A percentile compares a stretch with the other conserved stretches of the same genome.
phyloP scores from a whole-genome alignment of 2,329 filamentous ascomycete species.

The Colletotrichum falcatum region DNA sequence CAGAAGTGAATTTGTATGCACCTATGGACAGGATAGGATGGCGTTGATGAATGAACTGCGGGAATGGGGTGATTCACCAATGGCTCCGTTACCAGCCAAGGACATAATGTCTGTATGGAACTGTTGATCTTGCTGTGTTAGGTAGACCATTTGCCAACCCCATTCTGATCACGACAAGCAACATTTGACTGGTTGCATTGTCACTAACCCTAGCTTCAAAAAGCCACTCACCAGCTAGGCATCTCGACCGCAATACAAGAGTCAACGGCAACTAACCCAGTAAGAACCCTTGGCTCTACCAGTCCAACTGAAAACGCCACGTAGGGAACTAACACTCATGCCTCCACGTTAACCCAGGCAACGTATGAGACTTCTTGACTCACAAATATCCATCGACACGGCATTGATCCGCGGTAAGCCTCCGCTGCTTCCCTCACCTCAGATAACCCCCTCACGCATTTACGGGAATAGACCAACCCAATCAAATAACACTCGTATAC shows the following conservation, averaged over 20 bases:
- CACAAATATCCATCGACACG: background rate
- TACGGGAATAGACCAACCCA: background rate
- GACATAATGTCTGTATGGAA: background rate
- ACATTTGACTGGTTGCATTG: background rate
- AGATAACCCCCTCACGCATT: background rate
- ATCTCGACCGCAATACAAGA: no score
- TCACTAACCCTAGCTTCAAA: background rate
- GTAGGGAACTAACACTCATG: no score
- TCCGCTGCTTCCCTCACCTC: background rate
- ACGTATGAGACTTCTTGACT: background rate
- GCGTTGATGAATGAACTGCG: no score
- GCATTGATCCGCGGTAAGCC: background rate
- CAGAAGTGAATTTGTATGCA: background rate
- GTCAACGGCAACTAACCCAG: background rate
- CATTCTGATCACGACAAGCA: background rate
- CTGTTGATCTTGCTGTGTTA: background rate
- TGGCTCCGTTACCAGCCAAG: background rate
- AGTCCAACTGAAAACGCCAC: background rate
- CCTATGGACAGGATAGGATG: background rate
- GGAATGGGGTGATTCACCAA: background rate
- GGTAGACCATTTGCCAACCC: no score
- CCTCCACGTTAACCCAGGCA: constrained; percentile 5
- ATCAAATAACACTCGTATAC: background rate
- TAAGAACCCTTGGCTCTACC: background rate
- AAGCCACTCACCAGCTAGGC: background rate